A percentile compares a stretch with the other conserved stretches of the same genome.
Conservation (phyloP, 331 rosid genomes). For the Malus hybrid region DNA sequence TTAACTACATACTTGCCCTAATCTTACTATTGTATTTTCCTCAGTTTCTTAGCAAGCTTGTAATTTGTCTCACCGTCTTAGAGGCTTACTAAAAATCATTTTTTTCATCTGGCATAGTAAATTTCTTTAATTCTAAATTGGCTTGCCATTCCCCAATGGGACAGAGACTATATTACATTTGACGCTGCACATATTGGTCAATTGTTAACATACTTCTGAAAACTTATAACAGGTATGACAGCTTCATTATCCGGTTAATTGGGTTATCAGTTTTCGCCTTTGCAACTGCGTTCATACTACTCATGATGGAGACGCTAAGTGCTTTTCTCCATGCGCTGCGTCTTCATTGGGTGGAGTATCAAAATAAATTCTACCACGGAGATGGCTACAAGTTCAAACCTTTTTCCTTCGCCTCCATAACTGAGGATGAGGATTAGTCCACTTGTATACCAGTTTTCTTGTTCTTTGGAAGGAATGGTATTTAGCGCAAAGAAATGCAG, state of each 20-base stretch:
- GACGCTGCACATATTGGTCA: background rate
- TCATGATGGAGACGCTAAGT: slow-evolving; percentile 97
- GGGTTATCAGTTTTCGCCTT: slow-evolving; percentile 90
- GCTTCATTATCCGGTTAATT: slow-evolving; percentile 60
- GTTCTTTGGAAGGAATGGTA: slow-evolving; percentile 12
- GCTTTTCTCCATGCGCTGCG: slow-evolving; percentile 99
- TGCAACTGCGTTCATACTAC: slow-evolving; percentile 95
- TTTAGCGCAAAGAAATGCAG: background rate
- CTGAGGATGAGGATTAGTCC: slow-evolving; percentile 74
- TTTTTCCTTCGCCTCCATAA: slow-evolving; percentile 67
- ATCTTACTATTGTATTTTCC: background rate
- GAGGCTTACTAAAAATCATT: background rate
- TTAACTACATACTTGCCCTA: no score
- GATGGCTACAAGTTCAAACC: slow-evolving; percentile 98
- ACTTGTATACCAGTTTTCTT: background rate
- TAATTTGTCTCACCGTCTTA: background rate
- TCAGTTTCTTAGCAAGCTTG: background rate
- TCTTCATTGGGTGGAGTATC: slow-evolving; percentile 99
- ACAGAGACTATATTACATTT: background rate
- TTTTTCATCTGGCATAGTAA: no score
- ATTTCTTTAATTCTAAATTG: no score
- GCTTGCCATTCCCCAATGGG: no score
- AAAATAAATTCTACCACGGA: slow-evolving; percentile 87
- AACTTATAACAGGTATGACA: slow-evolving; percentile 63
- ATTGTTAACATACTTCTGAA: background rate